Evolutionary conservation across 148 eudicot genomes (phyloP), one percentile per base, ranked within the genome.

Genomic region (Amaranthus palmeri): DNA sequence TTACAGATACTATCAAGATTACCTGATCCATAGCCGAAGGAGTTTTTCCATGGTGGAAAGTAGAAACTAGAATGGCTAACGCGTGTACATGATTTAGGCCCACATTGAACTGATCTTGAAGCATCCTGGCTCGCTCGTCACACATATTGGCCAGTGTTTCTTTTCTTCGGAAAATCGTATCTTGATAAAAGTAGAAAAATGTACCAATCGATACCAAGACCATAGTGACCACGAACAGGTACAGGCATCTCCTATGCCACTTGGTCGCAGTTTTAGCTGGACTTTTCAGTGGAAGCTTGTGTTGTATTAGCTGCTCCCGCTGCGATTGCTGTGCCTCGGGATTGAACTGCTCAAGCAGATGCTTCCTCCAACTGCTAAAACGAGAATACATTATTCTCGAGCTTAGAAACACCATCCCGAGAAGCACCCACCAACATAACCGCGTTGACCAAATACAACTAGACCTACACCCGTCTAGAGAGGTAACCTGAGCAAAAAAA

Each of bases 51-150:
- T 89, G 96, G 74, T 95, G 88, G 82, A 95, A 95, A 3, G 96
- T 85, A 44, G 97, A 88, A 54, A 95, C 84, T n/a, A 95, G 82
- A 78, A 95, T 83, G 61, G 97, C 93, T 63, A 95, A 75, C 13
- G 99, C 92, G 63, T 92, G 99, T 49, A 95, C 97, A 74, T 95
- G 99, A 74, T 95, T 95, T 88, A 95, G 85, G 88, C 97, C 92
- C 67, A 90, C 97, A 74, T 90, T 92, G 68, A 95, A 95, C 79
- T 92, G 97, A 79, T 95, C 97, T 72, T 95, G 99, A 59, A 95
- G 76, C 99, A 95, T 89, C 45, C 97, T 80, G 17, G 97, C 99
- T 65, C 97, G 80, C 67, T 95, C 92, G 55, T 95, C 99, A 70
- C 99, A 95, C 99, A 95, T 95, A 84, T 83, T 88, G 51, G 83